These are phyloP conservation scores for Kwoniella heveanensis DNA, from an alignment of 768 basidiomycete genomes.

Conservation along the genomic window DNA sequence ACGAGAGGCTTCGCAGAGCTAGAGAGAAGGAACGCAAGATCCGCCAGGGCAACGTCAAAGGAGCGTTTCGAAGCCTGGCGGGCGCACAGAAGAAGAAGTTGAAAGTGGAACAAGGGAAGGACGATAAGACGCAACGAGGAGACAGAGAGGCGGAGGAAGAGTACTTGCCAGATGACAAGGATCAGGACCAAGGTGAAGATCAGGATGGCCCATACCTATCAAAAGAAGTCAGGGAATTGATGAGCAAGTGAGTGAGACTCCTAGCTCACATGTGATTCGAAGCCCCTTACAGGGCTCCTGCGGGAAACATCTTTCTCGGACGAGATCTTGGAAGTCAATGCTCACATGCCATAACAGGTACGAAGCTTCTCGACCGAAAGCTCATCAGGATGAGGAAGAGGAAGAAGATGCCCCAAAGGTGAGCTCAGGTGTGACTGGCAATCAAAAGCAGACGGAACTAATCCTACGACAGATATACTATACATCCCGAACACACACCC, in stretches of 20 bases:
- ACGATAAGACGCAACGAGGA: constrained; percentile 3
- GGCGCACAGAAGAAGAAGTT: constrained; percentile 9
- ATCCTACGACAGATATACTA: constrained; percentile 67
- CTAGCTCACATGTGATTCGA: too few species aligned
- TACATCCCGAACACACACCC: constrained; percentile 93
- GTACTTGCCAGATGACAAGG: constrained; percentile 70
- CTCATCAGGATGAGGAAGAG: constrained; percentile 30
- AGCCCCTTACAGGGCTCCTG: too few species aligned
- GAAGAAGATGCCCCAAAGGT: constrained; percentile 55
- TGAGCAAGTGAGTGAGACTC: constrained; percentile 67
- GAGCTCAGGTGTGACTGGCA: constrained; percentile 3
- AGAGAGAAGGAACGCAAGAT: constrained; percentile 42
- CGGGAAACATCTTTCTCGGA: too few species aligned
- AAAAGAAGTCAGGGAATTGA: constrained; percentile 73
- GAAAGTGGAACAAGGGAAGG: background rate
- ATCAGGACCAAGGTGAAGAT: constrained; percentile 58
- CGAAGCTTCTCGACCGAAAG: constrained; percentile 34
- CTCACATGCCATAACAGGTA: constrained; percentile 24
- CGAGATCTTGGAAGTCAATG: too few species aligned
- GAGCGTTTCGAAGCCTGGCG: constrained; percentile 23
- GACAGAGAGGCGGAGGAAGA: constrained; percentile 56
- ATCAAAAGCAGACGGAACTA: background rate
- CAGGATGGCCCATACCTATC: constrained; percentile 65
- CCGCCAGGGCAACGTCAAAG: constrained; percentile 2
- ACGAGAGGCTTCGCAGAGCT: constrained; percentile 35